These are phyloP conservation scores for Puccinia coronata DNA, from an alignment of 1,284 basidiomycete genomes.

Conservation along the genomic window DNA sequence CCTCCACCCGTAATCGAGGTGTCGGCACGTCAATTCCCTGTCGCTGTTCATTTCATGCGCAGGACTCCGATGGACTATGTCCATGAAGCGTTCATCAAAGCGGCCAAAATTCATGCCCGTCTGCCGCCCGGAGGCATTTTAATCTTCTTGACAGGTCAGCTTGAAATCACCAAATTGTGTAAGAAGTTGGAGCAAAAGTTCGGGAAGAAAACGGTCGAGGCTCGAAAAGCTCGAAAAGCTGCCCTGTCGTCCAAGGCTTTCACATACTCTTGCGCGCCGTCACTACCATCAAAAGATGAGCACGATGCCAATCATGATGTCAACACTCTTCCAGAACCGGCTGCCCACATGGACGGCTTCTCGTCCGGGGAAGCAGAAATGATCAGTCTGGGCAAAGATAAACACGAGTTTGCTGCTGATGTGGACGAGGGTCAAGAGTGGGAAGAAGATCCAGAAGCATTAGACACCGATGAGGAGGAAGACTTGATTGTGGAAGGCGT, in stretches of 20 bases:
- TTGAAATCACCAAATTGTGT: slow-evolving; percentile 70
- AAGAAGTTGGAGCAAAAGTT: slow-evolving; percentile 76
- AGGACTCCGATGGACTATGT: slow-evolving; percentile 85
- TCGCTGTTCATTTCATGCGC: slow-evolving; percentile 90
- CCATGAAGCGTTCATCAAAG: slow-evolving; percentile 83
- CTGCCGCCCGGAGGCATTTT: slow-evolving; percentile 72
- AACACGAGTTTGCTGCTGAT: slow-evolving; percentile 61
- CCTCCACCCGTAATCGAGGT: slow-evolving; percentile 90
- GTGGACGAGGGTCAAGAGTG: slow-evolving; percentile 61
- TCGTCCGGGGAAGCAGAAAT: slow-evolving; percentile 60
- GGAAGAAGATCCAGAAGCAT: slow-evolving; percentile 57
- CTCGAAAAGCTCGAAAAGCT: slow-evolving; percentile 61
- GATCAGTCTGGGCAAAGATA: slow-evolving; percentile 49
- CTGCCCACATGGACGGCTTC: slow-evolving; percentile 36
- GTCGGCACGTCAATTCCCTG: slow-evolving; percentile 87
- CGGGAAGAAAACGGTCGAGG: slow-evolving; percentile 68
- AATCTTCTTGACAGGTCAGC: slow-evolving; percentile 76
- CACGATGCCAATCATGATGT: slow-evolving; percentile 31
- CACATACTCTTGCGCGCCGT: slow-evolving; percentile 36
- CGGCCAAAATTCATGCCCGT: slow-evolving; percentile 74
- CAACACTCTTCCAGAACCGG: slow-evolving; percentile 31
- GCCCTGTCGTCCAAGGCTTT: slow-evolving; percentile 50
- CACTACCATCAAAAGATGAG: slow-evolving; percentile 5
- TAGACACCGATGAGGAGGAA: slow-evolving; percentile 61
- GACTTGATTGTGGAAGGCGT: slow-evolving; percentile 57